These are phyloP conservation scores for Geranomyces michiganensis DNA, from an alignment of 192 early-diverging fungal genomes.

Conservation along the genomic window DNA sequence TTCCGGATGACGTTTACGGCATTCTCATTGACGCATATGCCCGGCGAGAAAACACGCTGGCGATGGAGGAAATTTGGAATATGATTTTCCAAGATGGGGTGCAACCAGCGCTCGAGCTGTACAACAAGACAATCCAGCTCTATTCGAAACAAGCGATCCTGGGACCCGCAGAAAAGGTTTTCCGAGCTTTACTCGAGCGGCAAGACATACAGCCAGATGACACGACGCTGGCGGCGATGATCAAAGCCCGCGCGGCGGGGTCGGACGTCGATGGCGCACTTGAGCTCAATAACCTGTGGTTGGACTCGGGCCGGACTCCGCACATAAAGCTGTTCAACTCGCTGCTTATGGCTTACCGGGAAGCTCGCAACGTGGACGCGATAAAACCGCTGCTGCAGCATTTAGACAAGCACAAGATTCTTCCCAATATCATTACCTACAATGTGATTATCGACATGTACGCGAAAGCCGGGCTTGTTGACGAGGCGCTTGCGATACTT, in stretches of 20 bases:
- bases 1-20: conserved; percentile 14
- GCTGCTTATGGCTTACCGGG: conserved; percentile 12
- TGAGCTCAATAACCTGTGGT: background rate
- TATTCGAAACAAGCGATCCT: conserved; percentile 15
- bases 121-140: conserved; percentile 9
- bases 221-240: conserved; percentile 19
- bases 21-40: conserved; percentile 3
- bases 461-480: conserved; percentile 13
- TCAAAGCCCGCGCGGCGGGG: conserved; percentile 19
- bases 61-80: conserved; percentile 13
- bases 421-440: conserved; percentile 26
- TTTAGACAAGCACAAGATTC: conserved; percentile 4
- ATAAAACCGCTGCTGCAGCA: background rate
- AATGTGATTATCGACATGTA: conserved; percentile 28
- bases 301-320: background rate
- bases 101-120: background rate
- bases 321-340: conserved; percentile 22
- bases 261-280: conserved; percentile 9
- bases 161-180: conserved; percentile 13
- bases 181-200: conserved; percentile 2
- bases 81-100: conserved; percentile 7
- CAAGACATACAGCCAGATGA: conserved; percentile 16
- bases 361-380: conserved; percentile 9
- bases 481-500: conserved; percentile 12
- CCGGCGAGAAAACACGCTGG: conserved; percentile 13